Conservation (phyloP, 768 basidiomycete species). For the Rhizopogon rudus region DNA sequence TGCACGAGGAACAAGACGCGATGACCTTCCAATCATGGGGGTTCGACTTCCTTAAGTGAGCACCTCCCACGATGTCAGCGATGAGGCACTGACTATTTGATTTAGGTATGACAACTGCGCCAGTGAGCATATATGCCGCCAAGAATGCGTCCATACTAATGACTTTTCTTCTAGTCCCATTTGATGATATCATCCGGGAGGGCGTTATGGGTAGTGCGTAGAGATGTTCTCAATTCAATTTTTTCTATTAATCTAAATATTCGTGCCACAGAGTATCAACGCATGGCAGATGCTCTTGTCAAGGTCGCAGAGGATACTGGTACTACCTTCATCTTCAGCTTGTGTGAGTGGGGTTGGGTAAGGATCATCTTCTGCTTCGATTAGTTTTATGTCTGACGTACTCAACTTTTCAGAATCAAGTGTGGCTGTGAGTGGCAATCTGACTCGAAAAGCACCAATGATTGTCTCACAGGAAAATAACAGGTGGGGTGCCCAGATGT, state of each 20-base stretch:
- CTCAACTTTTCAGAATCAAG: slow-evolving; percentile 38
- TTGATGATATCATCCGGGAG: slow-evolving; percentile 46
- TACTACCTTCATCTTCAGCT: slow-evolving; percentile 52
- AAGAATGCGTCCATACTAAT: neutral
- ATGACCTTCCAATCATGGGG: slow-evolving; percentile 57
- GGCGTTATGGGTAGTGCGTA: slow-evolving; percentile 49
- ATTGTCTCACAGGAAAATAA: neutral
- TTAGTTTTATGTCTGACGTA: neutral
- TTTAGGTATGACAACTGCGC: slow-evolving; percentile 57
- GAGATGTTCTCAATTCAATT: neutral
- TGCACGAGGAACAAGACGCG: slow-evolving; percentile 56
- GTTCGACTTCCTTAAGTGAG: slow-evolving; percentile 60
- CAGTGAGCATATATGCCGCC: slow-evolving; percentile 25
- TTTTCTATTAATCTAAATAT: neutral
- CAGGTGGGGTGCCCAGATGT: slow-evolving; percentile 31
- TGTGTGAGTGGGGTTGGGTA: slow-evolving; percentile 68
- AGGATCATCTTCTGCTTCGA: slow-evolving; percentile 13
- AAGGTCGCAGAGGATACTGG: slow-evolving; percentile 39
- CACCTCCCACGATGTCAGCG: neutral
- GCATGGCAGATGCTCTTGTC: slow-evolving; percentile 55
- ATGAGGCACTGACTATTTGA: neutral
- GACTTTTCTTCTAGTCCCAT: slow-evolving; percentile 38
- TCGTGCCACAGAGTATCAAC: slow-evolving; percentile 41
- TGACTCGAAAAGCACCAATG: slow-evolving; percentile 12
- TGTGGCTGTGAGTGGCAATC: slow-evolving; percentile 50